A percentile compares a stretch with the other conserved stretches of the same genome.
phyloP scores from a whole-genome alignment of 1,284 basidiomycete species.

The Thelephora terrestris region DNA sequence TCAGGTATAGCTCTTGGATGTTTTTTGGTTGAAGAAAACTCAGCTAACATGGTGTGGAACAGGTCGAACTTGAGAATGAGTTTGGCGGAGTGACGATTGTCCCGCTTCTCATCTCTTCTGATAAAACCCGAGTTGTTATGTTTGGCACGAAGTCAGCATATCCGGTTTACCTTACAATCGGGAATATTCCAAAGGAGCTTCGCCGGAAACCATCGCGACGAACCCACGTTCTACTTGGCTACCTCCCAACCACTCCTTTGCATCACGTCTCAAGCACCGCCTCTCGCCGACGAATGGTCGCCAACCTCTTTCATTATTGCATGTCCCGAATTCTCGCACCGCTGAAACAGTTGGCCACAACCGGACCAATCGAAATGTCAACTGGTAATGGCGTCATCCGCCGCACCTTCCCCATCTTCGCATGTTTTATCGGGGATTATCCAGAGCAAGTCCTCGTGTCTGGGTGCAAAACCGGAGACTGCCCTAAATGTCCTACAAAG shows the following conservation, averaged over 20 bases:
- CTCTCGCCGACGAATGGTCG: too few relatives aligned
- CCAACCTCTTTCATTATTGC: too few relatives aligned
- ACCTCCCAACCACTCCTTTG: slow-evolving; percentile 13
- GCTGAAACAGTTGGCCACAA: slow-evolving; percentile 8
- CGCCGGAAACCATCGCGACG: slow-evolving; percentile 7
- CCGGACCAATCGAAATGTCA: slow-evolving; percentile 14
- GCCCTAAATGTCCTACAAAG: slow-evolving; percentile 18
- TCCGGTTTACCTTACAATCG: slow-evolving; percentile 16
- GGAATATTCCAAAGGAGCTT: slow-evolving; percentile 13
- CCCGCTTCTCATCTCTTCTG: too few relatives aligned
- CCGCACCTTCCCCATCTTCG: slow-evolving; percentile 14
- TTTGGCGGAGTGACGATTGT: too few relatives aligned
- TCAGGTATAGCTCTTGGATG: too few relatives aligned
- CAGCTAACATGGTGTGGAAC: neutral
- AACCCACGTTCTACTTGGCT: slow-evolving; percentile 12
- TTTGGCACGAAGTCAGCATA: too few relatives aligned
- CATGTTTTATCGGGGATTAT: slow-evolving; percentile 18
- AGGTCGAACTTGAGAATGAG: too few relatives aligned
- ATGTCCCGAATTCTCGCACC: too few relatives aligned
- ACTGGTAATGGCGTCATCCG: slow-evolving; percentile 13
- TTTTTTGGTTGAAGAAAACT: too few relatives aligned
- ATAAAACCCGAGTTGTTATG: too few relatives aligned
- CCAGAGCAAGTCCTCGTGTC: slow-evolving; percentile 20
- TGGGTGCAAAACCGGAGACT: slow-evolving; percentile 14
- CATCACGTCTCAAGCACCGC: too few relatives aligned